Evolutionary conservation across 192 early-diverging fungal species (phyloP), one percentile per base, ranked within the genome.

Genomic region (Linnemannia elongata): DNA sequence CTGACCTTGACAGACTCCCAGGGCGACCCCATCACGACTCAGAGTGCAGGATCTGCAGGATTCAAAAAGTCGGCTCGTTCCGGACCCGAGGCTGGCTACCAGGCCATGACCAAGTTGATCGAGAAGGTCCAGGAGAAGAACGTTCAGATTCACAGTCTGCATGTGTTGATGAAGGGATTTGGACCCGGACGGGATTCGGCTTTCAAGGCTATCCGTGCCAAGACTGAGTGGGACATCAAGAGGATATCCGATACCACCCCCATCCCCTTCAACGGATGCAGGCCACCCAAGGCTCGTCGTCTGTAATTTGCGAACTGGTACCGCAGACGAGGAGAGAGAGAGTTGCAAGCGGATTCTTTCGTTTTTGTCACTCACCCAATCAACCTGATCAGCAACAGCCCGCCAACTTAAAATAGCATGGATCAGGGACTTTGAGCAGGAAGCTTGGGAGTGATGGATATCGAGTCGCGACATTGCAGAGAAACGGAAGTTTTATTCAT

Each of bases 51-150:
- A 35, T 92, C 90, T 22, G 94, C 93, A 7, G 96, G 96, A 38
- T 95, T 99, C 80, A 96, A 94, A 80, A 98, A 98, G 88, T 94
- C 97, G 18, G 93, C 95, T 73, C 93, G 98, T 22, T 94, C 96
- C 55, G 96, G 96, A 41, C 95, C 93, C 80, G 98, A 99, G 89
- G 96, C 96, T 36, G 97, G 96, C 9, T 97, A 98, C 88, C 97
- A 96, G 90, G 95, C 97, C 10, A 94, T 96, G 57, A 78, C 90
- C 47, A 92, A 95, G 85, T 75, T 98, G 81, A 90, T 95, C 47
- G 92, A 94, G 36, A 93, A 92, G 71, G 90, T 93, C 45, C 87
- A 93, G 72, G 94, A 95, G 80, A 94, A 93, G 87, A 93, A 91
- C 27, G 90, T 96, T 22, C 88, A 88, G 47, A 90, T 95, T 17